Percentiles rank a stretch among this genome's conserved stretches.
Evolutionary conservation across 352 stramenopile genomes (phyloP).

Genomic region (Blastocystis sp.): DNA sequence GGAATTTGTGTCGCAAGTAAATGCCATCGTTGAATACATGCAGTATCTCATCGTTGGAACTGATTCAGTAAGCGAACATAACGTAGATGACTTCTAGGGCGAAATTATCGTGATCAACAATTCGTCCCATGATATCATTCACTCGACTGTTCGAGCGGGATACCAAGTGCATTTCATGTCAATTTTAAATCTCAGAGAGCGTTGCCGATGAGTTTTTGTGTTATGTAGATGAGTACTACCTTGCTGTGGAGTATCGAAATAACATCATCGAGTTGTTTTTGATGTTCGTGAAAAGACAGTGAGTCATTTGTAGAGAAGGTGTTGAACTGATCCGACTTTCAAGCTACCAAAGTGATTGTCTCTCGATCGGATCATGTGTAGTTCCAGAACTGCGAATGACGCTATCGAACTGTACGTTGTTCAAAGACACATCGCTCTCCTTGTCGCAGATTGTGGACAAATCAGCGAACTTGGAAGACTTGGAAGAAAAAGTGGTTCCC

Average conservation of each 20-base stretch:
- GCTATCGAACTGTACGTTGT: not conserved
- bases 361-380: not conserved
- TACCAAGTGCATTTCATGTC: slow-evolving; percentile 26
- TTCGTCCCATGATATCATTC: not conserved
- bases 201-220: not conserved
- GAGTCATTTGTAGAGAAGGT: not conserved
- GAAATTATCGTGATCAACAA: slow-evolving; percentile 22
- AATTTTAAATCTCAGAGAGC: not conserved
- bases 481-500: slow-evolving; percentile 43
- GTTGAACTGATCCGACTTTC: not conserved
- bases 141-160: not conserved
- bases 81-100: not conserved
- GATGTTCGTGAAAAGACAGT: not conserved
- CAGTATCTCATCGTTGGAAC: slow-evolving; percentile 22
- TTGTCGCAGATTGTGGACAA: not conserved
- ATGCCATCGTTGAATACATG: not conserved
- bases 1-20: slow-evolving; percentile 10
- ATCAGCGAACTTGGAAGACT: not conserved
- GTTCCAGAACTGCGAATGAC: slow-evolving; percentile 14
- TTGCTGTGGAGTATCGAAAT: slow-evolving; percentile 11
- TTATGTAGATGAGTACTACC: slow-evolving; percentile 4
- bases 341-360: not conserved
- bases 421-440: not conserved
- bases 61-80: not conserved
- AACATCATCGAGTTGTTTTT: slow-evolving; percentile 39